A percentile compares a stretch with the other conserved stretches of the same genome.
phyloP scores from a whole-genome alignment of 2,329 filamentous ascomycete species.

The Colletotrichum lentis region DNA sequence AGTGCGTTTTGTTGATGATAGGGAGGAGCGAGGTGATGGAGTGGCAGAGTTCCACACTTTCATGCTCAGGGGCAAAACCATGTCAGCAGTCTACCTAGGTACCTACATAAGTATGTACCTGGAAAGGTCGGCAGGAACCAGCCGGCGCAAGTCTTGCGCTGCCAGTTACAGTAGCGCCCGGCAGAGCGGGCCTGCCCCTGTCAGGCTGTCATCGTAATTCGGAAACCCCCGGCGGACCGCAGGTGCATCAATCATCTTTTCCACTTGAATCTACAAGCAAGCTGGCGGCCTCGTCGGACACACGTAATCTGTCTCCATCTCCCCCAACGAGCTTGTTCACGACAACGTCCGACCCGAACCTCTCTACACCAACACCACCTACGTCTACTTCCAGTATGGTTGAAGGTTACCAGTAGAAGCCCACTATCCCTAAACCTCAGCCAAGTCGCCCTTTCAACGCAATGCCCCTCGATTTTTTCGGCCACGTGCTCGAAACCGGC shows the following conservation, averaged over 20 bases:
- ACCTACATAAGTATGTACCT: too few relatives aligned
- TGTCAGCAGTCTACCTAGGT: conserved; percentile 2
- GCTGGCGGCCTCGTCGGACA: conserved; percentile 20
- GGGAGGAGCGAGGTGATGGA: not conserved
- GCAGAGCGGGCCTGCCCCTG: conserved; percentile 26
- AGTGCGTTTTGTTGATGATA: not conserved
- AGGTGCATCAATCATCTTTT: conserved; percentile 16
- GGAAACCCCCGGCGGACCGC: conserved; percentile 12
- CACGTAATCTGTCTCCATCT: conserved; percentile 3
- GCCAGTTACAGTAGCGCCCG: conserved; percentile 9
- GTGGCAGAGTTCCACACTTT: not conserved
- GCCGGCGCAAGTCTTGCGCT: not conserved
- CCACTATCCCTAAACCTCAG: not conserved
- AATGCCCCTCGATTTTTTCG: conserved; percentile 64
- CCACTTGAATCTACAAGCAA: conserved; percentile 33
- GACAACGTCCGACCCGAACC: not conserved
- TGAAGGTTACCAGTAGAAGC: not conserved
- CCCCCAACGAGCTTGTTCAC: conserved; percentile 12
- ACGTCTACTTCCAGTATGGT: conserved; percentile 11
- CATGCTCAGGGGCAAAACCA: not conserved
- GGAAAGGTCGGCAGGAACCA: not conserved
- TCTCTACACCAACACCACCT: not conserved
- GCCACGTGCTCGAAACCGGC: conserved; percentile 57
- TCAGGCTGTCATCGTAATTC: conserved; percentile 25
- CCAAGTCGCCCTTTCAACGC: conserved; percentile 36